These are phyloP conservation scores for Laguncularia racemosa DNA, from an alignment of 345 rosid genomes.

Conservation along the genomic window DNA sequence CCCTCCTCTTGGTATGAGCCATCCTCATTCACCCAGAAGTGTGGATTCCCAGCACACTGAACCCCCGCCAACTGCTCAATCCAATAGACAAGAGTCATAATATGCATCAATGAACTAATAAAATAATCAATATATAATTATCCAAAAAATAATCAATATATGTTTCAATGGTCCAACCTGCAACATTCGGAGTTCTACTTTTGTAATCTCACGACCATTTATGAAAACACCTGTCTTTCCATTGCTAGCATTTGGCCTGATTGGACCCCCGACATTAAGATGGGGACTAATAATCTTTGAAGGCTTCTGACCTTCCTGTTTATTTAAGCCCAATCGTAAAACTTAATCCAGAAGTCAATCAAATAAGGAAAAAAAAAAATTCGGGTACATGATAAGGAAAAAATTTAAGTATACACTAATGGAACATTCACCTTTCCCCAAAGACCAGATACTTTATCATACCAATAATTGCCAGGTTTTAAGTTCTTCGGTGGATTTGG, in stretches of 20 bases:
- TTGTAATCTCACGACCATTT: constrained; percentile 92
- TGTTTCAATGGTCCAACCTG: constrained; percentile 43
- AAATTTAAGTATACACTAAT: constrained; percentile 6
- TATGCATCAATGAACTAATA: constrained; percentile 7
- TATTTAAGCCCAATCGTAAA: constrained; percentile 24
- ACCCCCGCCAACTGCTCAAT: constrained; percentile 94
- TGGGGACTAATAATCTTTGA: constrained; percentile 82
- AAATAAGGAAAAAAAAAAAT: constrained; percentile 8
- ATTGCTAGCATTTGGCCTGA: constrained; percentile 73
- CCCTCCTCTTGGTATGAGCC: constrained; percentile 99
- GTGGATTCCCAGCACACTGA: constrained; percentile 99
- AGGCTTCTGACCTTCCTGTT: constrained; percentile 96
- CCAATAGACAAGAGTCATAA: constrained; percentile 9
- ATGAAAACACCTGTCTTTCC: constrained; percentile 92
- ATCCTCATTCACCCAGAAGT: constrained; percentile 99
- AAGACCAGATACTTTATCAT: constrained; percentile 96
- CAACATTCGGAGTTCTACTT: constrained; percentile 91
- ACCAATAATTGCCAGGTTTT: constrained; percentile 97
- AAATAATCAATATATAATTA: background rate
- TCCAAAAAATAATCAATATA: background rate
- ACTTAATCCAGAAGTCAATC: constrained; percentile 8
- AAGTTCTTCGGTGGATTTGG: constrained; percentile 83
- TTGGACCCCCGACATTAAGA: constrained; percentile 85
- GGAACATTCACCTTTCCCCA: constrained; percentile 91
- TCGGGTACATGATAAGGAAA: too few relatives aligned